These are phyloP conservation scores for Abelmoschus esculentus DNA, from an alignment of 345 rosid genomes.

Conservation along the genomic window DNA sequence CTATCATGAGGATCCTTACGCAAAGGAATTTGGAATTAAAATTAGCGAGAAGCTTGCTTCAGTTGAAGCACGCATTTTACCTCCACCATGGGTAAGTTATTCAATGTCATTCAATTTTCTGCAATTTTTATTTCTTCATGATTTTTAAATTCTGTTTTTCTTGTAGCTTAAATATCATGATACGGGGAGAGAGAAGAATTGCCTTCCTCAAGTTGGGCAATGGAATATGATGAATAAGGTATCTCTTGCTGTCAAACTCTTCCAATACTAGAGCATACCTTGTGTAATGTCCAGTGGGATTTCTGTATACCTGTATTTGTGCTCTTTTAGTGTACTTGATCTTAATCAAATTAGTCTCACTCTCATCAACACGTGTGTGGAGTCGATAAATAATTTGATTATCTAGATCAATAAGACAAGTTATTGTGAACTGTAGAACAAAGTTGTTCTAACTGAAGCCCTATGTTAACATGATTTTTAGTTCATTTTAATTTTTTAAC, in stretches of 20 bases:
- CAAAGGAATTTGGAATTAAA: constrained; percentile 92
- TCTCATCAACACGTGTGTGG: neutral
- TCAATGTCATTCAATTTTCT: neutral
- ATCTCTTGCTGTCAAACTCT: constrained; percentile 4
- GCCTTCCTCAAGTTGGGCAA: constrained; percentile 90
- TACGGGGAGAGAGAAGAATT: constrained; percentile 76
- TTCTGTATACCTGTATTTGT: neutral
- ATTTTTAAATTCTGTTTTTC: neutral
- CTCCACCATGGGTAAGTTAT: constrained; percentile 75
- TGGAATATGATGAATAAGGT: constrained; percentile 99
- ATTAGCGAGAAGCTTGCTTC: constrained; percentile 81
- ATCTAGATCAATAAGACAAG: neutral
- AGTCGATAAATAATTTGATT: neutral
- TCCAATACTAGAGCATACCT: neutral
- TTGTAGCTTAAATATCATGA: constrained; percentile 93
- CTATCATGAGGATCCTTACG: constrained; percentile 66
- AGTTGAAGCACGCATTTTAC: constrained; percentile 94
- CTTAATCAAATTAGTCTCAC: neutral
- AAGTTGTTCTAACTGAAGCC: neutral
- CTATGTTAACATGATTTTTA: neutral
- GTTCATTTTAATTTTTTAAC: neutral
- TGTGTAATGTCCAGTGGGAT: neutral
- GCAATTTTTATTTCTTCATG: neutral
- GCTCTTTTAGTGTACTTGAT: neutral
- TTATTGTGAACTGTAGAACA: neutral